Evolutionary conservation across 768 basidiomycete species (phyloP).

Genomic region (Gautieria morchelliformis): DNA sequence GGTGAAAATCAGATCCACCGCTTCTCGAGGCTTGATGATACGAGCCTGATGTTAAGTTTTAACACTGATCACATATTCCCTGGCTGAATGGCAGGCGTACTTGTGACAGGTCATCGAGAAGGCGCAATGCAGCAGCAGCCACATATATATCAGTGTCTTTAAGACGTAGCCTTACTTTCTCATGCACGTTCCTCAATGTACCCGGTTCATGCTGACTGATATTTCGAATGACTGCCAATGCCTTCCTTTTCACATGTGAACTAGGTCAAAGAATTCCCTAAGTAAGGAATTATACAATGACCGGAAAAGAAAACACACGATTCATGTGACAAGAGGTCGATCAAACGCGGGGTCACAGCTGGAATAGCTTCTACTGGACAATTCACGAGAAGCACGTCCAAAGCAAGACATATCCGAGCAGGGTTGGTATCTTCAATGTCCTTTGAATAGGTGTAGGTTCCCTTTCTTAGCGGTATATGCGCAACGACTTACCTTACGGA

Average conservation of each 20-base stretch:
- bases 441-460: constrained; percentile 26
- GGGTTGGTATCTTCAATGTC: constrained; percentile 56
- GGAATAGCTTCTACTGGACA: constrained; percentile 64
- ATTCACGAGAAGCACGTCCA: constrained; percentile 55
- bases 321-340: constrained; percentile 57
- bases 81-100: not conserved
- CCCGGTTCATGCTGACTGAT: constrained; percentile 39
- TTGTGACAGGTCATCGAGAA: not conserved
- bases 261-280: constrained; percentile 25
- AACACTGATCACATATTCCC: not conserved
- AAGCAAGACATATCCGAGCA: constrained; percentile 57
- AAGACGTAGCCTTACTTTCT: constrained; percentile 30
- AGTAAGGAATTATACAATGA: not conserved
- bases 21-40: not conserved
- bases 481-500: constrained; percentile 52
- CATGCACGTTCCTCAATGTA: constrained; percentile 24
- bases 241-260: constrained; percentile 47
- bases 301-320: constrained; percentile 50
- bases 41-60: not conserved
- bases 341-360: constrained; percentile 58
- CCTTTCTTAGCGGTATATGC: not conserved
- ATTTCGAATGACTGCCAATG: constrained; percentile 47
- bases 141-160: constrained; percentile 36
- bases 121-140: constrained; percentile 29
- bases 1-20: not conserved